Base-by-base conservation (phyloP, 345 rosid genomes). In the Heritiera fomes region DNA sequence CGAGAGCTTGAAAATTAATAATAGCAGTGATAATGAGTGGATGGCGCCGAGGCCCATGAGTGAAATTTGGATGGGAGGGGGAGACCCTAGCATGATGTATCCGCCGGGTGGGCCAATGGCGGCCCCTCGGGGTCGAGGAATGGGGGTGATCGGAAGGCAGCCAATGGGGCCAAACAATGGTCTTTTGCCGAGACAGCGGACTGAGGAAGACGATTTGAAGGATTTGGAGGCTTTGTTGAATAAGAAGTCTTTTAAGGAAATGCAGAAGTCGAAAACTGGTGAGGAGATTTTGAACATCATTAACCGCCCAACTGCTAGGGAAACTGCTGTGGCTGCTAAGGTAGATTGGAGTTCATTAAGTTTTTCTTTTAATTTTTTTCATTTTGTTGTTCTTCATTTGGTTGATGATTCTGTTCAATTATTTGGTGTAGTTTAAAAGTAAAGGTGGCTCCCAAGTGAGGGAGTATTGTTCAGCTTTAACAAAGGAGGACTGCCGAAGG, bases 401-500 rank as follows among this genome's bases (percentile, higher is more conserved):
- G 64, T 82, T 53, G 81, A 78, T 75, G 65, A 78, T 79, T 3
- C 20, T n/a, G 28, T 77, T 38, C 43, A 66, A 74, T 81, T 47
- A 68, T 75, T 77, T 45, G 73, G 81, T 75, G 55, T 89, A 96
- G 98, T 96, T 96, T 84, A 96, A 92, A 88, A 91, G 97, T 76
- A 94, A 94, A 94, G 99, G 98, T 64, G 99, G 99, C 66, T 92
- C 98, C 45, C 98, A 92, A 84, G 88, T 96, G 73, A 96, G 91
- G 91, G 95, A 94, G 83, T 96, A 94, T 79, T 94, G 98, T 82
- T 88, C 96, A 17, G 89, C 97, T 46, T 86, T 96, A 55, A 96
- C 99, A 15, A 94, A 96, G 85, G 99, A 94, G 85, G 99, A 96
- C 80, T 96, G 98, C 83, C 86, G 97, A 78, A 94, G 88, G 58